Evolutionary conservation across 176 grass and related monocot species (phyloP), one percentile per base, ranked within the genome.

Genomic region (Triticum urartu): DNA sequence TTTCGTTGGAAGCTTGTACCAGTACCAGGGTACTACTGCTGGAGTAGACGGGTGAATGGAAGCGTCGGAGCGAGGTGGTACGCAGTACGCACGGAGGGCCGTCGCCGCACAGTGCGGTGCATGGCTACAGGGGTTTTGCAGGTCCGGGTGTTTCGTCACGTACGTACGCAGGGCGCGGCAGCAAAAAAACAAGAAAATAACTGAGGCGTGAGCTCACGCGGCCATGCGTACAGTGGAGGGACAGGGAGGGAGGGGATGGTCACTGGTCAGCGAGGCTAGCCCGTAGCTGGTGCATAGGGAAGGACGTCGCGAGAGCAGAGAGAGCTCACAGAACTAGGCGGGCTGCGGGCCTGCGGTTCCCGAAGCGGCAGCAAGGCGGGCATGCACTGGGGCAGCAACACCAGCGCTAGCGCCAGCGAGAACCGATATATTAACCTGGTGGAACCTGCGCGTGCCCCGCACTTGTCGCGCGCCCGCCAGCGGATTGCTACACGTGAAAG

Each of bases 251-350:
- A 75, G 59, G 35, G 18, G 6, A 58, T 58, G 54, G 18, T 58
- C 54, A 58, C 18, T 38, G 35, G 68, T 39, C 68, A 71, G 68
- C 68, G 20, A 72, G 68, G 34, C 36, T 72, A 72, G 36, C 69
- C 40, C 69, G 67, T 69, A 33, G 64, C 54, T 58, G 54, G 54
- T 20, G 64, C 64, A 30, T 38, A 28, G 80, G 80, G 81, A 88
- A 88, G 28, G 28, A 30, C 28, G 28, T 30, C 28, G 28, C 28
- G 28, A 30, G 28, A 30, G 28, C 28, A 30, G 28, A 58, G 50
- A 14, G 45, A 84, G 89, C 85, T 84, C 89, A 91, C 89, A 52
- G 50, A 91, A 81, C 81, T 32, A 91, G 81, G 89, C 47, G 48
- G 59, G 47, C 76, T 84, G 81, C 80, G 43, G 43, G 65, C 4